These are phyloP conservation scores for Tetracladium marchalianum DNA, from an alignment of 495 filamentous ascomycete species.

Conservation along the genomic window DNA sequence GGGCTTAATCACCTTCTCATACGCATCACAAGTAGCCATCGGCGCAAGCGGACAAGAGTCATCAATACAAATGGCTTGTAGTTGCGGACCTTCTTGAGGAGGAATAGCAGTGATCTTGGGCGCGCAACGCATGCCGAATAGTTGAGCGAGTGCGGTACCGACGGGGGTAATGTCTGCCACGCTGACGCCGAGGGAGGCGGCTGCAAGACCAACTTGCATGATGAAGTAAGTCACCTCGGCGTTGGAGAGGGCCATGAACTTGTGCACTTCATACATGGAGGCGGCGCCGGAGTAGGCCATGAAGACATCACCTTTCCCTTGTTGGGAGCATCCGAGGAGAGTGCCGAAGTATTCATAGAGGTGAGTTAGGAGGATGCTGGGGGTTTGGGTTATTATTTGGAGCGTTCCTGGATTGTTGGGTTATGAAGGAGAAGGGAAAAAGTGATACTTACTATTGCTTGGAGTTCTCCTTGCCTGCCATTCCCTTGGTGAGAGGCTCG, in stretches of 20 bases:
- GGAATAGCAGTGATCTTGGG: slow-evolving; percentile 19
- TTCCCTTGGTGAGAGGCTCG: slow-evolving; percentile 32
- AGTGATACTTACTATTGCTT: slow-evolving; percentile 34
- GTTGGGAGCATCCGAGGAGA: slow-evolving; percentile 35
- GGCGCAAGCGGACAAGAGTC: slow-evolving; percentile 21
- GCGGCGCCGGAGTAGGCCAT: slow-evolving; percentile 32
- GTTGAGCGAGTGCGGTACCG: slow-evolving; percentile 22
- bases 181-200: slow-evolving; percentile 37
- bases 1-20: slow-evolving; percentile 7
- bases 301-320: too few species aligned
- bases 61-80: slow-evolving; percentile 31
- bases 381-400: background rate
- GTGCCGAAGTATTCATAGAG: slow-evolving; percentile 41
- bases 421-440: background rate
- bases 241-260: slow-evolving; percentile 39
- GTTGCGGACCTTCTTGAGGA: slow-evolving; percentile 17
- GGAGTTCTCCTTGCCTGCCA: slow-evolving; percentile 29
- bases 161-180: slow-evolving; percentile 25
- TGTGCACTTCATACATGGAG: slow-evolving; percentile 37
- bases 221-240: slow-evolving; percentile 40
- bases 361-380: slow-evolving; percentile 38
- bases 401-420: background rate
- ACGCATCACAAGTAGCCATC: slow-evolving; percentile 16
- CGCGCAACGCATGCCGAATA: slow-evolving; percentile 32
- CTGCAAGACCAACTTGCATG: slow-evolving; percentile 33